Evolutionary conservation across 2,329 filamentous ascomycete species (phyloP).

Genomic region (Aspergillus proliferans): DNA sequence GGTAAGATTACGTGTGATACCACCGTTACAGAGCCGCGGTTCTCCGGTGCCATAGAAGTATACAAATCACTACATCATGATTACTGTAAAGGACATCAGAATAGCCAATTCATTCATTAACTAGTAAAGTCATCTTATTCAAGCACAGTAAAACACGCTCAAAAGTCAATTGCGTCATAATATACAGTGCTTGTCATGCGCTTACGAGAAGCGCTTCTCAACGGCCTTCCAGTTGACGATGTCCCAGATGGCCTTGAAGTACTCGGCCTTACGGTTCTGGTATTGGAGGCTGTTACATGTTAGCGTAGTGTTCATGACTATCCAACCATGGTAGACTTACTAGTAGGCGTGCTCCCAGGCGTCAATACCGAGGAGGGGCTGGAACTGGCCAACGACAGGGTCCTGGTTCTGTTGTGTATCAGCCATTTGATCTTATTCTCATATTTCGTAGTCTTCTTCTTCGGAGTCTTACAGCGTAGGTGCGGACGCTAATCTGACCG

Average conservation of each 20-base stretch:
- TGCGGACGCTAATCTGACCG: slow-evolving; percentile 51
- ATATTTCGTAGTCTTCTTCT: not conserved
- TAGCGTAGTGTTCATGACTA: slow-evolving; percentile 7
- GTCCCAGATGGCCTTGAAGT: slow-evolving; percentile 90
- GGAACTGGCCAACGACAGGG: slow-evolving; percentile 74
- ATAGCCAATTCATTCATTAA: not conserved
- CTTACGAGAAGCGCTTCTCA: slow-evolving; percentile 63
- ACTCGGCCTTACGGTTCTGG: slow-evolving; percentile 94
- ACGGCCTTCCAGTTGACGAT: slow-evolving; percentile 94
- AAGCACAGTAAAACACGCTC: slow-evolving; percentile 6
- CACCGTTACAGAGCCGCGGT: not conserved
- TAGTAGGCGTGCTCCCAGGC: slow-evolving; percentile 97
- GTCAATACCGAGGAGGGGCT: slow-evolving; percentile 81
- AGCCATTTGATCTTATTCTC: not conserved
- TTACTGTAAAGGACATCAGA: not conserved
- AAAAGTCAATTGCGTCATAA: slow-evolving; percentile 7
- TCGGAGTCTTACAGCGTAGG: slow-evolving; percentile 52
- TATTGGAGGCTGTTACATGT: slow-evolving; percentile 64
- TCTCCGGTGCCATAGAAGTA: not conserved
- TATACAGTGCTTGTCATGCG: slow-evolving; percentile 2
- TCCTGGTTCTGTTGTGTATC: slow-evolving; percentile 62
- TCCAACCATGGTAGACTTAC: slow-evolving; percentile 34
- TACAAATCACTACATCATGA: not conserved
- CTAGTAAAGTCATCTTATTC: slow-evolving; percentile 2
- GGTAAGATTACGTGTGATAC: not conserved